Percentiles rank a stretch among this genome's conserved stretches.
Evolutionary conservation across 345 rosid species (phyloP).

Genomic region (Tarenaya hassleriana): DNA sequence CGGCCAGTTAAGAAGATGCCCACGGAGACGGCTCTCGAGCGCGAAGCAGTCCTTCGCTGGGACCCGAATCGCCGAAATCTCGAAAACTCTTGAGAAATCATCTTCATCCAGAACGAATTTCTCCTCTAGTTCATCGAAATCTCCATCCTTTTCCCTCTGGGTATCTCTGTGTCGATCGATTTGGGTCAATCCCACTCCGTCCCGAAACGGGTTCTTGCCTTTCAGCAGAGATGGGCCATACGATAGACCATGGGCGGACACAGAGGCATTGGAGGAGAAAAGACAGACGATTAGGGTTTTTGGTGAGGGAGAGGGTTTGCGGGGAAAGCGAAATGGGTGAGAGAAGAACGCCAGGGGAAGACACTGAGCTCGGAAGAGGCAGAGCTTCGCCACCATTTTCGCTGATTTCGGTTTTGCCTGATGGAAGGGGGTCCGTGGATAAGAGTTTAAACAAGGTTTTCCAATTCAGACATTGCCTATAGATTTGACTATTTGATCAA

Average conservation of each 20-base stretch:
- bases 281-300: conserved; percentile 32
- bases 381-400: conserved; percentile 42
- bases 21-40: conserved; percentile 71
- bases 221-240: conserved; percentile 81
- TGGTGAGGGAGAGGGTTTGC: conserved; percentile 25
- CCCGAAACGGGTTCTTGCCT: conserved; percentile 38
- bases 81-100: conserved; percentile 54
- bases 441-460: conserved; percentile 17
- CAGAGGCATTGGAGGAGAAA: conserved; percentile 22
- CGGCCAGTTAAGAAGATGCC: conserved; percentile 89
- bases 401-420: not conserved
- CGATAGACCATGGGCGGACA: conserved; percentile 23
- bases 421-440: not conserved
- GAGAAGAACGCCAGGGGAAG: conserved; percentile 30
- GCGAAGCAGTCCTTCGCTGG: conserved; percentile 55
- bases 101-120: conserved; percentile 32
- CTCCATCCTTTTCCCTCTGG: conserved; percentile 7
- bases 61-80: conserved; percentile 59
- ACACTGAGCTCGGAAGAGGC: conserved; percentile 34
- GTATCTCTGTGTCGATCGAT: conserved; percentile 10
- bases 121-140: conserved; percentile 25
- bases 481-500: no score
- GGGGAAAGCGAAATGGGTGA: conserved; percentile 26
- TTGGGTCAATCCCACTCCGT: conserved; percentile 9
- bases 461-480: no score